These are phyloP conservation scores for Basidiobolus meristosporus DNA, from an alignment of 371 early-diverging fungal genomes.

Conservation along the genomic window DNA sequence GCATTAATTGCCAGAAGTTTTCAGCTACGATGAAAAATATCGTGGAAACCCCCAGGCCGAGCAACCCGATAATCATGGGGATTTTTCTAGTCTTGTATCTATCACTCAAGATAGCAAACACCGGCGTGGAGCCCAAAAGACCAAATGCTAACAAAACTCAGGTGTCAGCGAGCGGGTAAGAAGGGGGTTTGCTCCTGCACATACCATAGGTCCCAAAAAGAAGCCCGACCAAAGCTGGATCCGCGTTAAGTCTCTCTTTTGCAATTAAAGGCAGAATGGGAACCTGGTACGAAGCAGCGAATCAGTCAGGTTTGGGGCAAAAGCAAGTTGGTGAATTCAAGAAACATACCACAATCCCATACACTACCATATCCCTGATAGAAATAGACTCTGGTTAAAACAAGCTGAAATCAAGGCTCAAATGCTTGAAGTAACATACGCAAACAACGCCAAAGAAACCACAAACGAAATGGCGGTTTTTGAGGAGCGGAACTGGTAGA, in stretches of 20 bases:
- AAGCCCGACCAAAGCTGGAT: slow-evolving; percentile 45
- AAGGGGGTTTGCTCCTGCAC: background rate
- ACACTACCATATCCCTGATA: slow-evolving; percentile 4
- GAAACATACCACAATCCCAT: slow-evolving; percentile 1
- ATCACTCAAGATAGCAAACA: slow-evolving; percentile 62
- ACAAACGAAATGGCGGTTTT: background rate
- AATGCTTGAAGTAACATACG: background rate
- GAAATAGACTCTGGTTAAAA: background rate
- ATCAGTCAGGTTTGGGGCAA: background rate
- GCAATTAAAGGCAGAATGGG: slow-evolving; percentile 71
- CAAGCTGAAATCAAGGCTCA: background rate
- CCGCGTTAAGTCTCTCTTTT: slow-evolving; percentile 30
- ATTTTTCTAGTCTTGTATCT: slow-evolving; percentile 38
- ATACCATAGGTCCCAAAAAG: slow-evolving; percentile 66
- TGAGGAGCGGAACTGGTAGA: no score
- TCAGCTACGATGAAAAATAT: slow-evolving; percentile 42
- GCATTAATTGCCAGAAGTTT: slow-evolving; percentile 39
- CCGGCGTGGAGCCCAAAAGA: slow-evolving; percentile 50
- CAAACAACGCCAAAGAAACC: background rate
- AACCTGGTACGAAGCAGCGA: slow-evolving; percentile 10
- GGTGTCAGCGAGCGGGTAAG: background rate
- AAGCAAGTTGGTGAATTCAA: background rate
- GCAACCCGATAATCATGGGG: slow-evolving; percentile 62
- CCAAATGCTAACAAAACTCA: slow-evolving; percentile 29
- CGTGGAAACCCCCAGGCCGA: slow-evolving; percentile 41